Conservation (phyloP, 2,329 filamentous ascomycete species). For the Talaromyces pinophilus region DNA sequence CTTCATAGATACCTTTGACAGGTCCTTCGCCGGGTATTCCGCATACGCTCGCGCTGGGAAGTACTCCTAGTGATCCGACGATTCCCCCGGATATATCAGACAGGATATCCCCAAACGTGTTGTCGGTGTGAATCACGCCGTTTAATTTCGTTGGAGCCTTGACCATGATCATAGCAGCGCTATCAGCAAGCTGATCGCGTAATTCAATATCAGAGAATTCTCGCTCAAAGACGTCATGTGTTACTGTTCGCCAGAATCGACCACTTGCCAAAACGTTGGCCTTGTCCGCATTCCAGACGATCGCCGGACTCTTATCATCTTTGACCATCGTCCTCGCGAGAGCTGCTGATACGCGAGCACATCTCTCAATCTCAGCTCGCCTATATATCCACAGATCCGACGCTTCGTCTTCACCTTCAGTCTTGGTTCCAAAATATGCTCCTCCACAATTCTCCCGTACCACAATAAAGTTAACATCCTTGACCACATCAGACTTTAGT, state of each 20-base stretch:
- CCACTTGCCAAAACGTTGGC: slow-evolving; percentile 56
- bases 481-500: slow-evolving; percentile 49
- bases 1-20: slow-evolving; percentile 82
- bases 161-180: slow-evolving; percentile 82
- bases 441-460: slow-evolving; percentile 56
- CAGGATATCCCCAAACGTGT: slow-evolving; percentile 85
- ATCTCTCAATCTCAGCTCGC: slow-evolving; percentile 49
- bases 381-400: slow-evolving; percentile 54
- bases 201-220: slow-evolving; percentile 79
- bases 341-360: slow-evolving; percentile 50
- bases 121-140: slow-evolving; percentile 79
- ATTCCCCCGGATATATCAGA: slow-evolving; percentile 84
- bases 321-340: slow-evolving; percentile 52
- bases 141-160: slow-evolving; percentile 79
- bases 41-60: slow-evolving; percentile 76
- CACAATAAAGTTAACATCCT: slow-evolving; percentile 52
- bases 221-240: slow-evolving; percentile 68
- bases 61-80: slow-evolving; percentile 76
- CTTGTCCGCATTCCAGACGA: slow-evolving; percentile 55
- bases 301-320: slow-evolving; percentile 55
- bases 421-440: slow-evolving; percentile 54
- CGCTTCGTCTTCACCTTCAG: slow-evolving; percentile 46
- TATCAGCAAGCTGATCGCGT: slow-evolving; percentile 80
- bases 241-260: slow-evolving; percentile 52
- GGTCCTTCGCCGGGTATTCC: slow-evolving; percentile 59